Conservation (phyloP, 1,284 basidiomycete species). For the Cutaneotrichosporon cutaneum region DNA sequence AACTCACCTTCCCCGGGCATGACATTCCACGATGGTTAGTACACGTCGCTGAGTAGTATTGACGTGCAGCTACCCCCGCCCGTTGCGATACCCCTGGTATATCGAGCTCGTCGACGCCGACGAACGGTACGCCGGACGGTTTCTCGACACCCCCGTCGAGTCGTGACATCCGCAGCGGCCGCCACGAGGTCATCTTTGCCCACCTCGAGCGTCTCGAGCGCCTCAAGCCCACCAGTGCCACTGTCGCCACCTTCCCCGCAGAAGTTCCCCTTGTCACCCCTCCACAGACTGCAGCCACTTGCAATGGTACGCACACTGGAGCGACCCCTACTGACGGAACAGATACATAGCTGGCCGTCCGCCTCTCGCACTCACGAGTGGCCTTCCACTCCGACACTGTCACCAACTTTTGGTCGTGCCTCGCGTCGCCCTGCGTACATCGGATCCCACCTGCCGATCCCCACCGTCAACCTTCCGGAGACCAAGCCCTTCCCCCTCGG, state of each 20-base stretch:
- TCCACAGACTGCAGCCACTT: background rate
- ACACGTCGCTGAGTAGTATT: background rate
- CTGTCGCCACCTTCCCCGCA: background rate
- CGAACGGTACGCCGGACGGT: background rate
- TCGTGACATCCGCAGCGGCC: background rate
- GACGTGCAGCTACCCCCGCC: background rate
- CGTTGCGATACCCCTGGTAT: background rate
- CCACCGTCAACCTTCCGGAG: slow-evolving; percentile 17
- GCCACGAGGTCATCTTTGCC: background rate
- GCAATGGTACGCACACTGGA: background rate
- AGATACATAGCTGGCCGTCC: background rate
- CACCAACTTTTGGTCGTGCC: background rate
- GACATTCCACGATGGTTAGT: background rate
- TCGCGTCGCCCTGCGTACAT: slow-evolving; percentile 11
- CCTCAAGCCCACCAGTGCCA: background rate
- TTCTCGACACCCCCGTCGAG: background rate
- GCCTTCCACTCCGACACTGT: background rate
- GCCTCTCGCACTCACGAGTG: background rate
- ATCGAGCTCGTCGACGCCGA: background rate
- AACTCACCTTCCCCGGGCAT: background rate
- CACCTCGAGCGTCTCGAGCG: background rate
- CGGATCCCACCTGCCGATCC: slow-evolving; percentile 14
- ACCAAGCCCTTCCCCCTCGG: slow-evolving; percentile 35
- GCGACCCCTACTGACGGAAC: background rate
- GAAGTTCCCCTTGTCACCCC: background rate